These are phyloP conservation scores for Aspergillus ochraceus DNA, from an alignment of 2,329 filamentous ascomycete genomes.

Conservation along the genomic window DNA sequence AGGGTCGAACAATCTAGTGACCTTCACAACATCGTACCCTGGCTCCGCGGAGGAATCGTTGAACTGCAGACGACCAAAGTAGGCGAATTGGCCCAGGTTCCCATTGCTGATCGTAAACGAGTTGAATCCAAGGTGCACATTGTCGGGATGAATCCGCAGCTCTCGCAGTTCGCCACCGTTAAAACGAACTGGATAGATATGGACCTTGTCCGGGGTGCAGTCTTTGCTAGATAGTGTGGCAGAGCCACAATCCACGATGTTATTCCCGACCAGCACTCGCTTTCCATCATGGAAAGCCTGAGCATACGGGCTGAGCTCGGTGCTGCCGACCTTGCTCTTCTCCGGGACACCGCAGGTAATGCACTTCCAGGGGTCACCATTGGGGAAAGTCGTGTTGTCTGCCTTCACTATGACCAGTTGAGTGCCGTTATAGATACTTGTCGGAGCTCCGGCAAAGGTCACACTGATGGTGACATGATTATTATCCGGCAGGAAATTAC, in stretches of 20 bases:
- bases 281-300: constrained; percentile 45
- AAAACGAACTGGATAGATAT: constrained; percentile 47
- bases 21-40: constrained; percentile 46
- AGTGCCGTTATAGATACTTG: constrained; percentile 43
- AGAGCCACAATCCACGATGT: constrained; percentile 40
- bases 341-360: constrained; percentile 46
- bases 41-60: constrained; percentile 33
- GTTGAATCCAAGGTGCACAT: constrained; percentile 46
- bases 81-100: constrained; percentile 29
- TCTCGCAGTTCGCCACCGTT: constrained; percentile 42
- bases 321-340: constrained; percentile 28
- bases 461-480: constrained; percentile 44
- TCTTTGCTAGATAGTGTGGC: constrained; percentile 33
- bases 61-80: constrained; percentile 44
- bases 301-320: constrained; percentile 39
- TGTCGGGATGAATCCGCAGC: constrained; percentile 48
- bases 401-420: constrained; percentile 48
- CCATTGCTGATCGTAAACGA: constrained; percentile 30
- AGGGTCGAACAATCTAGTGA: constrained; percentile 36
- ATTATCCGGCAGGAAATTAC: constrained; percentile 45
- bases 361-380: constrained; percentile 51
- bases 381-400: constrained; percentile 43
- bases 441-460: constrained; percentile 45
- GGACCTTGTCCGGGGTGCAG: constrained; percentile 38
- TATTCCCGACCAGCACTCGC: constrained; percentile 29